Percentiles rank a stretch among this genome's conserved stretches.
These are phyloP conservation scores for Speleostelium caveatum DNA, from an alignment of 78 protist species.

Conservation along the genomic window DNA sequence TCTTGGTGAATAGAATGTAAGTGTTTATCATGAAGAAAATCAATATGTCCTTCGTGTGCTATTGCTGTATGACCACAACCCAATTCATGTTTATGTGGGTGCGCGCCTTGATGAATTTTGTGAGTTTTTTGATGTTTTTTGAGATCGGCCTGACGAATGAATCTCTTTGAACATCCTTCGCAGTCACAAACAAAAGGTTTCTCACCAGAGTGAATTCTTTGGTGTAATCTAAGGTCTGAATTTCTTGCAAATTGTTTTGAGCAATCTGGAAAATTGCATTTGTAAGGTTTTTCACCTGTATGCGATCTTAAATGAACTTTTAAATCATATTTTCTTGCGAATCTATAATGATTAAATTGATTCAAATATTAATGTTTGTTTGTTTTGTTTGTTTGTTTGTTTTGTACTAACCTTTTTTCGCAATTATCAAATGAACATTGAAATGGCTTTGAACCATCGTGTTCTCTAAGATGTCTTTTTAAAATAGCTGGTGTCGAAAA, in stretches of 20 bases:
- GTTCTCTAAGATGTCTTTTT: conserved; percentile 75
- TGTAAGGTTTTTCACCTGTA: conserved; percentile 87
- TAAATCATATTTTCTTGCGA: conserved; percentile 71
- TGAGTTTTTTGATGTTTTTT: conserved; percentile 65
- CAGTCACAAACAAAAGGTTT: conserved; percentile 81
- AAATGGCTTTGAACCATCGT: conserved; percentile 77
- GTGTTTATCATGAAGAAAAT: conserved; percentile 52
- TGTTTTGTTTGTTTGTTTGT: too few relatives aligned
- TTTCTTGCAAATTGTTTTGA: conserved; percentile 76
- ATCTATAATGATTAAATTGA: too few relatives aligned
- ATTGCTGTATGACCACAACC: conserved; percentile 82
- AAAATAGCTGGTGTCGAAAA: conserved; percentile 49
- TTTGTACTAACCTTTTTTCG: too few relatives aligned
- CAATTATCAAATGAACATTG: conserved; percentile 74
- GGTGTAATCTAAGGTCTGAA: conserved; percentile 71
- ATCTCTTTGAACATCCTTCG: conserved; percentile 79
- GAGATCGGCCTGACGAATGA: conserved; percentile 61
- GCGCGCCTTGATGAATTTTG: not conserved
- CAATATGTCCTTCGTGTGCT: conserved; percentile 72
- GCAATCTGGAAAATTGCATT: conserved; percentile 81
- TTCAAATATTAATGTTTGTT: too few relatives aligned
- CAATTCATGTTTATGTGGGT: conserved; percentile 52
- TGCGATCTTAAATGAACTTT: conserved; percentile 86
- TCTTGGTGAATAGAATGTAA: conserved; percentile 57
- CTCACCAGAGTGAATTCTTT: conserved; percentile 83